Percentiles rank a stretch among this genome's conserved stretches.
Evolutionary conservation across 2,329 filamentous ascomycete species (phyloP).

Genomic region (Didymellaceae sp.): DNA sequence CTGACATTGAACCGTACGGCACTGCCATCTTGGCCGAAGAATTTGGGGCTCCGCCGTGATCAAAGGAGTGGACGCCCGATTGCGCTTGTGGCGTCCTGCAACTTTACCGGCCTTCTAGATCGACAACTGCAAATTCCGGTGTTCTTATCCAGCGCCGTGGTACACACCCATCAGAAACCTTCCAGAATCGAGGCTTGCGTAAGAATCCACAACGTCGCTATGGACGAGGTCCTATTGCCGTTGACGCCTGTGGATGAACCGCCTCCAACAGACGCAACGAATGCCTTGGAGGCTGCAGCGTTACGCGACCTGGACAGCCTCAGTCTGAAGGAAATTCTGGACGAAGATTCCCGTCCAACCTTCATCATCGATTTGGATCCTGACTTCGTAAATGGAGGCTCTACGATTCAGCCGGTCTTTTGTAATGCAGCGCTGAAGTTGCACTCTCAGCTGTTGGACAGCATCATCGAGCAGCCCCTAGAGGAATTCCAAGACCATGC

Average conservation of each 20-base stretch:
- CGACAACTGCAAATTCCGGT: constrained; percentile 3
- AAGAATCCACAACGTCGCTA: not conserved
- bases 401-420: constrained; percentile 36
- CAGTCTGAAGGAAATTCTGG: constrained; percentile 38
- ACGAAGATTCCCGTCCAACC: constrained; percentile 41
- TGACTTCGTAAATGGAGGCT: constrained; percentile 25
- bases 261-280: constrained; percentile 1
- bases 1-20: not conserved
- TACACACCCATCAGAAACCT: constrained; percentile 6
- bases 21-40: not conserved
- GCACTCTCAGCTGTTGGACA: constrained; percentile 38
- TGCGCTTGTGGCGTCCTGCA: constrained; percentile 17
- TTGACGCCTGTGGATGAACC: not conserved
- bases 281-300: constrained; percentile 22
- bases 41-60: not conserved
- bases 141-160: not conserved
- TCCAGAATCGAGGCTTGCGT: not conserved
- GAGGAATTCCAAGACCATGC: constrained; percentile 3
- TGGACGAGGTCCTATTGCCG: constrained; percentile 3
- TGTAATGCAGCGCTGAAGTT: constrained; percentile 40
- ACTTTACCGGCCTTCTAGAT: constrained; percentile 3
- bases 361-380: constrained; percentile 43
- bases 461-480: constrained; percentile 24
- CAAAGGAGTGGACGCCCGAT: not conserved
- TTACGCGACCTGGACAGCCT: constrained; percentile 32